Base-by-base conservation (phyloP, 768 basidiomycete genomes). In the Podaxis pistillaris region DNA sequence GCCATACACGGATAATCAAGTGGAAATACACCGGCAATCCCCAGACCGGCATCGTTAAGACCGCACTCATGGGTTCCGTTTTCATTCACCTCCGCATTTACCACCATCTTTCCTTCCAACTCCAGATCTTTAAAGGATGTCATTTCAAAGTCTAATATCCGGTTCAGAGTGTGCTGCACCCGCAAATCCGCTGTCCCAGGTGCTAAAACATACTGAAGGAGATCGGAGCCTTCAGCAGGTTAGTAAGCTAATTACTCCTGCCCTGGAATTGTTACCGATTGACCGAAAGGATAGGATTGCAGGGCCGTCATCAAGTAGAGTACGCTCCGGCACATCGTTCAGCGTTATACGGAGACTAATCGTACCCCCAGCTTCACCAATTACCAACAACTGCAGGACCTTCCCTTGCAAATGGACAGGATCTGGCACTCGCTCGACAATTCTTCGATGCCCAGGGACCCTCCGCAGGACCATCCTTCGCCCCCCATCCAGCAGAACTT, bases 191-290 rank as follows among this genome's bases (percentile, higher is more conserved):
- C 79, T 98, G 26, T 86, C 91, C 2, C 90, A 93, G 68, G 89
- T 98, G 26, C 81, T 95, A 57, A 96, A 97, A 72, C 91, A 96
- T 69, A 86, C 93, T 8, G 93, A 94, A 62, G 87, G 86, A 1
- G 95, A 97, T 76, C 86, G 90, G 60, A 94, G 92, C 73, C 73
- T 96, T 30, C 94, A 96, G 69, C 88, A 92, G 78, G 94, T 92
- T 67, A 63, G 82, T 74, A 40, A 40, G 51, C 22, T 50, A 24
- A 26, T 38, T n/a, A 19, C 56, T 13, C 52, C 44, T 28, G 30
- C 41, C 53, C 37, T 50, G 40, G 40, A 60, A 36, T 62, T 57
- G 26, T 66, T 56, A 57, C 41, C 65, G 51, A 56, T 13, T 61
- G 41, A 37, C 17, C 59, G 51, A 40, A 63, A 94, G 92, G 91